Conservation (phyloP, 768 basidiomycete genomes). For the Lactarius akahatsu region DNA sequence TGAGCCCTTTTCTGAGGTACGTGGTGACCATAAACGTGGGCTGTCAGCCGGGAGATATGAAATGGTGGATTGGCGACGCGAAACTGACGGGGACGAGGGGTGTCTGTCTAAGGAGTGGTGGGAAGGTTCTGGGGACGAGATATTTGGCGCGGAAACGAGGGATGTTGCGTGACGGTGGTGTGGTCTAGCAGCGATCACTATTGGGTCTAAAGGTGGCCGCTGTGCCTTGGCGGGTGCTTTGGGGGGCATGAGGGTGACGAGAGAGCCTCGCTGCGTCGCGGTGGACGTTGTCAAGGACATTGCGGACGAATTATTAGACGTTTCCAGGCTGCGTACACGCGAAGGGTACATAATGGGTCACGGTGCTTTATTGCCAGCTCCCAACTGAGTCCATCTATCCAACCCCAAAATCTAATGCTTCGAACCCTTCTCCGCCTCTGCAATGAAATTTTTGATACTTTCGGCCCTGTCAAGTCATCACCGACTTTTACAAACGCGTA, state of each 20-base stretch:
- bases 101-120: slow-evolving; percentile 15
- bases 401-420: slow-evolving; percentile 46
- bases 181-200: slow-evolving; percentile 38
- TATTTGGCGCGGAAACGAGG: slow-evolving; percentile 28
- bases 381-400: slow-evolving; percentile 11
- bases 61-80: slow-evolving; percentile 54
- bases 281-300: slow-evolving; percentile 10
- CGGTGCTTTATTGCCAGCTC: slow-evolving; percentile 11
- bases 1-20: slow-evolving; percentile 4
- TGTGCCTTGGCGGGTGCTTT: not conserved
- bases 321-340: not conserved
- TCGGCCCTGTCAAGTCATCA: slow-evolving; percentile 48
- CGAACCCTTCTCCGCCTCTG: slow-evolving; percentile 76
- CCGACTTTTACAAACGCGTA: slow-evolving; percentile 29
- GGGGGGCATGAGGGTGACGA: not conserved
- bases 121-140: slow-evolving; percentile 34
- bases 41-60: slow-evolving; percentile 45
- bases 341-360: not conserved
- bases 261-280: not conserved
- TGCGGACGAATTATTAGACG: not conserved
- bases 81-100: slow-evolving; percentile 30
- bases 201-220: slow-evolving; percentile 11
- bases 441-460: slow-evolving; percentile 79
- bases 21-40: slow-evolving; percentile 29
- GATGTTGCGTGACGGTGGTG: slow-evolving; percentile 38